A percentile compares a stretch with the other conserved stretches of the same genome.
Evolutionary conservation across 2,329 filamentous ascomycete genomes (phyloP).

Genomic region (Bipolaris zeicola): DNA sequence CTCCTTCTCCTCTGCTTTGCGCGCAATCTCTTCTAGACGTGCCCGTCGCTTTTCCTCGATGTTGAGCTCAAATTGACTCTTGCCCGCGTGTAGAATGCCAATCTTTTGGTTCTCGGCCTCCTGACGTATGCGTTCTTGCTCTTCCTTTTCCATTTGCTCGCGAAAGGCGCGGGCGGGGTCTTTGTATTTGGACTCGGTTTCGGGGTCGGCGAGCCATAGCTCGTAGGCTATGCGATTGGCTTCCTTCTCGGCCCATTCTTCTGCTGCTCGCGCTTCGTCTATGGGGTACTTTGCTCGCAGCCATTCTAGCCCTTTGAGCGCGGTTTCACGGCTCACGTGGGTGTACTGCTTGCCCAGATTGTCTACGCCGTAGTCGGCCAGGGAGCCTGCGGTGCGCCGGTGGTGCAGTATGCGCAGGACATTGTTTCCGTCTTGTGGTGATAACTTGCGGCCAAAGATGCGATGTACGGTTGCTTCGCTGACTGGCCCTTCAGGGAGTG

Average conservation of each 20-base stretch:
- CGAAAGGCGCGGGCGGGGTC: constrained; percentile 43
- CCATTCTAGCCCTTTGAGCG: constrained; percentile 43
- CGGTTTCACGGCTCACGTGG: constrained; percentile 34
- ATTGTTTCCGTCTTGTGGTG: constrained; percentile 40
- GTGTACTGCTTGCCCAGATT: constrained; percentile 38
- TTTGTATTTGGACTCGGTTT: constrained; percentile 48
- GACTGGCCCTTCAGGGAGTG: constrained; percentile 36
- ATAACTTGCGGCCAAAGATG: constrained; percentile 42
- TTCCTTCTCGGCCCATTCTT: constrained; percentile 48
- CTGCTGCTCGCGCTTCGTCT: constrained; percentile 49
- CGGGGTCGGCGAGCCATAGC: constrained; percentile 45
- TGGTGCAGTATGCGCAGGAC: constrained; percentile 49
- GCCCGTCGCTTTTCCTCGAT: constrained; percentile 41
- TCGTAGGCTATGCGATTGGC: constrained; percentile 48
- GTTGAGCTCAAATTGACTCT: constrained; percentile 43
- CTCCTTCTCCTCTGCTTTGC: constrained; percentile 43
- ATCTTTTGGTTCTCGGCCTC: constrained; percentile 36
- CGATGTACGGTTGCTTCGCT: constrained; percentile 29
- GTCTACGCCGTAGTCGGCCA: constrained; percentile 49
- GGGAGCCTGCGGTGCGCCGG: constrained; percentile 47
- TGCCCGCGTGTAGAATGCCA: constrained; percentile 42
- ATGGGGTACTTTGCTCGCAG: constrained; percentile 46
- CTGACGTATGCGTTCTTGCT: constrained; percentile 28
- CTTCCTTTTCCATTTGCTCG: constrained; percentile 43
- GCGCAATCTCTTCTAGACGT: constrained; percentile 36